Base-by-base conservation (phyloP, 495 filamentous ascomycete species). In the Thermochaetoides thermophila region DNA sequence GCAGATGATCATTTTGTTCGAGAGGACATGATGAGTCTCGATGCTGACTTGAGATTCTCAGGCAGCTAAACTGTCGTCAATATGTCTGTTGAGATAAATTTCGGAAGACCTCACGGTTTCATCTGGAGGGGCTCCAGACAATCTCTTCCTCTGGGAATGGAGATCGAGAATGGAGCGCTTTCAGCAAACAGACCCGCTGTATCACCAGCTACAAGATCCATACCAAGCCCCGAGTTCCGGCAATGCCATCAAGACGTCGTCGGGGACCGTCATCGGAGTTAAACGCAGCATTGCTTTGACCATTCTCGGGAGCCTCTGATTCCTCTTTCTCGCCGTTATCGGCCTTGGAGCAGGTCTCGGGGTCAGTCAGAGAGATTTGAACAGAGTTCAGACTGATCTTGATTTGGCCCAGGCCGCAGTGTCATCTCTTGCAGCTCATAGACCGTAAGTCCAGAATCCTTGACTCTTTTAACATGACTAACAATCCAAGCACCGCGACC, bases 261-360 rank as follows among this genome's bases (percentile, higher is more conserved):
- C n/a, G 17, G n/a, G 28, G 2, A 32, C 29, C 17, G 4, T 32
- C 15, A 28, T 46, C 27, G 27, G 20, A 29, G 29, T 49, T 28
- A 49, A 42, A 15, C 45, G 46, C 7, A 32, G 46, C 25, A 17
- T 49, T 22, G 38, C 29, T 16, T 18, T 44, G 10, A 23, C 17
- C 8, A 27, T 44, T 7, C 9, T 43, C 4, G 33, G 13, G 20
- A 25, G 32, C 9, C 9, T 38, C 11, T 27, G 17, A 2, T 5
- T 50, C 15, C 28, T 48, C 12, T 29, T 48, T 10, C 11, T 40
- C 11, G 12, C 28, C 31, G 40, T 51, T 17, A 46, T 51, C 16
- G 50, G 50, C 15, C 45, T 53, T 7, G 33, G 35, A 15, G 47
- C 50, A 5, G 50, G 50, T 13, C 43, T 53, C 3, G 50, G 50